Conservation (phyloP, 1,284 basidiomycete genomes). For the Sparassis latifolia region DNA sequence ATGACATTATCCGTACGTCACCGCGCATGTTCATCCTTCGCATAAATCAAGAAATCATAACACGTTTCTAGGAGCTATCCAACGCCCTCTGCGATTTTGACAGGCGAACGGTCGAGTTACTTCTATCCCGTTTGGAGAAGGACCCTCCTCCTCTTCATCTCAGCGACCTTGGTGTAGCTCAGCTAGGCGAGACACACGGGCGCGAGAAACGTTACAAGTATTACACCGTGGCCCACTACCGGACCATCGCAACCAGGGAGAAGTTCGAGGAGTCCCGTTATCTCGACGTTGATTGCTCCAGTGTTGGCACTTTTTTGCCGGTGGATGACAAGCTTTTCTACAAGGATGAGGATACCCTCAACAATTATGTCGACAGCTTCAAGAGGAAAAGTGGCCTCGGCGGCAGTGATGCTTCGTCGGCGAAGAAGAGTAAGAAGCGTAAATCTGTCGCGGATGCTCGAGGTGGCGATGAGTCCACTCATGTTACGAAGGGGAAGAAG, state of each 20-base stretch:
- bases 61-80: slow-evolving; percentile 54
- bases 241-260: slow-evolving; percentile 48
- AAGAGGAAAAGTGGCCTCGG: slow-evolving; percentile 17
- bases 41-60: background rate
- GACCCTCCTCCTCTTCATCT: slow-evolving; percentile 61
- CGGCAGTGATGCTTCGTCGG: background rate
- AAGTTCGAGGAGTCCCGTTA: slow-evolving; percentile 46
- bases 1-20: slow-evolving; percentile 60
- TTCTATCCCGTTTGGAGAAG: slow-evolving; percentile 64
- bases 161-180: slow-evolving; percentile 58
- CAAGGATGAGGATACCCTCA: slow-evolving; percentile 32
- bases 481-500: slow-evolving; percentile 19
- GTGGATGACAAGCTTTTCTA: slow-evolving; percentile 47
- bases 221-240: slow-evolving; percentile 62
- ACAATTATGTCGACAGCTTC: slow-evolving; percentile 43
- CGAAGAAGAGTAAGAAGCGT: too few relatives aligned
- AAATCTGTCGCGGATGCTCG: background rate
- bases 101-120: slow-evolving; percentile 68
- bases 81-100: slow-evolving; percentile 62
- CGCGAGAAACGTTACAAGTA: slow-evolving; percentile 78
- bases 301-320: slow-evolving; percentile 47
- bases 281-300: slow-evolving; percentile 38
- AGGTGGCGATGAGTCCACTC: slow-evolving; percentile 4
- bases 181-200: slow-evolving; percentile 68
- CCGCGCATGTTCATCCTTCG: slow-evolving; percentile 8